phyloP scores from a whole-genome alignment of 2,329 filamentous ascomycete genomes.

The Talaromyces sp. region DNA sequence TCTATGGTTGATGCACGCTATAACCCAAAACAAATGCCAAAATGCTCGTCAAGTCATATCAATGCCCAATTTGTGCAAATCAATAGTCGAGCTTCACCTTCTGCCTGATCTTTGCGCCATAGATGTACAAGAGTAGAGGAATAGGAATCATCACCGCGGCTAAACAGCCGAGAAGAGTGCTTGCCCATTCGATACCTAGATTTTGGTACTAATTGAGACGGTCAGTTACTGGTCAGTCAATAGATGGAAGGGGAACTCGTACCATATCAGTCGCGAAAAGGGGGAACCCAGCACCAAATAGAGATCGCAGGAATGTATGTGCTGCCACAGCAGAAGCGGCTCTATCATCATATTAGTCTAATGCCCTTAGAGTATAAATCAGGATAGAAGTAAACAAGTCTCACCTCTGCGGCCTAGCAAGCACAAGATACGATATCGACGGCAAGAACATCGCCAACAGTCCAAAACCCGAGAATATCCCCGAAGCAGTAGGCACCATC shows the following conservation, averaged over 20 bases:
- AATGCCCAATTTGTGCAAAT: background rate
- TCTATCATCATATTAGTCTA: constrained; percentile 63
- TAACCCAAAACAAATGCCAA: background rate
- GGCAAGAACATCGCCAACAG: constrained; percentile 59
- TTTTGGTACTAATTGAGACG: constrained; percentile 39
- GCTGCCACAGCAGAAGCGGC: constrained; percentile 58
- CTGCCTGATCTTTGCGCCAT: constrained; percentile 22
- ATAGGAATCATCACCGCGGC: constrained; percentile 41
- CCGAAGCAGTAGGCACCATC: constrained; percentile 59
- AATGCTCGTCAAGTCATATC: background rate
- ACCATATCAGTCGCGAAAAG: constrained; percentile 38
- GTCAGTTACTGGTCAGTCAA: constrained; percentile 43
- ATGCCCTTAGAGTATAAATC: constrained; percentile 39
- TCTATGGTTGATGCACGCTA: background rate
- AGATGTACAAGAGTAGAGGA: constrained; percentile 41
- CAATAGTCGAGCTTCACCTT: constrained; percentile 16
- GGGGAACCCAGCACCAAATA: constrained; percentile 38
- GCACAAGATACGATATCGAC: constrained; percentile 26
- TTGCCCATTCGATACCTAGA: constrained; percentile 44
- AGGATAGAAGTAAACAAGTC: background rate
- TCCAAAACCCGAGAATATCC: constrained; percentile 61
- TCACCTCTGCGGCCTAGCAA: constrained; percentile 16
- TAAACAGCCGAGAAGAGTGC: constrained; percentile 42
- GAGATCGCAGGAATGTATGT: constrained; percentile 49
- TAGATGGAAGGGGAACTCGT: constrained; percentile 33